Evolutionary conservation across 73 alveolate species (phyloP).

Genomic region (Blepharisma stoltei): DNA sequence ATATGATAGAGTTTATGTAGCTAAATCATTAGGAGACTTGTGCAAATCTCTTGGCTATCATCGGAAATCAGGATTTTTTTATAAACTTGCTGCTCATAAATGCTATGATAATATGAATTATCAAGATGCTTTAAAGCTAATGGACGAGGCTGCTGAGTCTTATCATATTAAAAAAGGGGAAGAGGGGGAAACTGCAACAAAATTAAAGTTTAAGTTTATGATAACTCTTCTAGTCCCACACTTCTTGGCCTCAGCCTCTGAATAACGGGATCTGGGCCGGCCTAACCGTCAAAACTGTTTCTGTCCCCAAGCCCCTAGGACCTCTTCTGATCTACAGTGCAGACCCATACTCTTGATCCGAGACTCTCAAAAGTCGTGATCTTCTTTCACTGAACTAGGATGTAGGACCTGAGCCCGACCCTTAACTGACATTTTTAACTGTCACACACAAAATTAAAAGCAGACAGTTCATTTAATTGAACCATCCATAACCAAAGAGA

Average conservation of each 20-base stretch:
- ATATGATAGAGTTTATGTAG: background rate
- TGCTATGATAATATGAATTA: background rate
- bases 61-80: conserved; percentile 23
- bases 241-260: too few species aligned
- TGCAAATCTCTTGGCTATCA: background rate
- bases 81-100: conserved; percentile 2
- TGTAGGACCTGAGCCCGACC: too few species aligned
- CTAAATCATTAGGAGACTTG: background rate
- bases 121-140: background rate
- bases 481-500: background rate
- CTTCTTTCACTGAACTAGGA: too few species aligned
- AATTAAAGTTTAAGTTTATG: too few species aligned
- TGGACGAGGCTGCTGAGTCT: conserved; percentile 1
- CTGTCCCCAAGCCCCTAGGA: too few species aligned
- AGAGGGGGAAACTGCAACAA: background rate
- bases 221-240: too few species aligned
- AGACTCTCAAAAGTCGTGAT: too few species aligned
- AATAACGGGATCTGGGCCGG: too few species aligned
- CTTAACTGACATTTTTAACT: too few species aligned
- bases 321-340: too few species aligned
- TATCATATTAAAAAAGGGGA: background rate
- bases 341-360: too few species aligned
- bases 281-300: too few species aligned
- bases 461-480: background rate
- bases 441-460: background rate